Percentiles rank a stretch among this genome's conserved stretches.
Conservation (phyloP, 2,329 filamentous ascomycete genomes). For the Elsinoe batatas region DNA sequence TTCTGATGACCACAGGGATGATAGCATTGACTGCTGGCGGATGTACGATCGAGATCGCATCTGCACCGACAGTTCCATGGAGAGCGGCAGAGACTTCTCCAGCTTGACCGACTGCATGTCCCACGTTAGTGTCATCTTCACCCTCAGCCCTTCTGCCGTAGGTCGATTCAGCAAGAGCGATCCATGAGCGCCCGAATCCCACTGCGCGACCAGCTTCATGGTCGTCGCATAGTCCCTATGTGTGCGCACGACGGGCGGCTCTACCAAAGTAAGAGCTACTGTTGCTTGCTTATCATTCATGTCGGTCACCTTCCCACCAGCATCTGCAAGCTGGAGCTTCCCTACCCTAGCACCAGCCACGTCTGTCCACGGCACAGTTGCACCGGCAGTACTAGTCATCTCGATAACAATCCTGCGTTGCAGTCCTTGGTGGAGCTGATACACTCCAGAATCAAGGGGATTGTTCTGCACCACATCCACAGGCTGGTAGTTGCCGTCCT, state of each 20-base stretch:
- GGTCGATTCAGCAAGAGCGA: constrained; percentile 89
- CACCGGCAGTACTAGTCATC: constrained; percentile 83
- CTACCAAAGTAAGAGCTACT: constrained; percentile 65
- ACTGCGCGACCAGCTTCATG: constrained; percentile 80
- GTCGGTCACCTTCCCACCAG: constrained; percentile 74
- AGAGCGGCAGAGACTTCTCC: constrained; percentile 80
- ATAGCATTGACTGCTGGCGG: constrained; percentile 77
- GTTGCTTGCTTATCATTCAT: constrained; percentile 62
- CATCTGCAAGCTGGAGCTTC: constrained; percentile 72
- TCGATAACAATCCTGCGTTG: constrained; percentile 81
- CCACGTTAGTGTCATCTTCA: constrained; percentile 81
- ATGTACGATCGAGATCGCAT: constrained; percentile 76
- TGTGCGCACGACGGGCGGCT: constrained; percentile 67
- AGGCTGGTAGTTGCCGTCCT: constrained; percentile 80
- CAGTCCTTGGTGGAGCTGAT: constrained; percentile 89
- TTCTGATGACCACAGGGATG: constrained; percentile 73
- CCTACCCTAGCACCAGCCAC: constrained; percentile 68
- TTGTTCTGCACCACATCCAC: constrained; percentile 85
- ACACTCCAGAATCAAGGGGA: constrained; percentile 78
- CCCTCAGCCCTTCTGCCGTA: constrained; percentile 83
- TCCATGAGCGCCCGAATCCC: constrained; percentile 89
- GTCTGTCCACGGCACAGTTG: constrained; percentile 80
- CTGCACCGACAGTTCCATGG: constrained; percentile 69
- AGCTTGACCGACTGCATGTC: constrained; percentile 75
- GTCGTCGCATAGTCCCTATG: constrained; percentile 86